Evolutionary conservation across 73 alveolate genomes (phyloP), one percentile per base, ranked within the genome.

Genomic region (Blepharisma stoltei): DNA sequence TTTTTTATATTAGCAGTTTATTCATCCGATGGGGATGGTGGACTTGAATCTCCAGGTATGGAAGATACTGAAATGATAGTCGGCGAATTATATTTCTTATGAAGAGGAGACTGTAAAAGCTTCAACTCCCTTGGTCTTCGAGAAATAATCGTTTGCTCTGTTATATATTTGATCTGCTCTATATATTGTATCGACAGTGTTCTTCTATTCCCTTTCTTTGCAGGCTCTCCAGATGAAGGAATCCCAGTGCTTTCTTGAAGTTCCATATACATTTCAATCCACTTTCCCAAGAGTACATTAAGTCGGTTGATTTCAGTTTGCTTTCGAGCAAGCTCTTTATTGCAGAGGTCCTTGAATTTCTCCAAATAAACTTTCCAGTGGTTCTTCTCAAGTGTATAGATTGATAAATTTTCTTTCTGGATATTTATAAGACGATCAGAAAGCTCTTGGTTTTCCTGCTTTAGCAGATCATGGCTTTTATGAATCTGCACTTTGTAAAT

Each of bases 341-440:
- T 71, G 69, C 75, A 71, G 55, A 67, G 47, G 37, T 81, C 88
- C 49, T 75, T 81, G 25, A 75, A 66, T 55, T 73, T 48, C 8
- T 81, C 80, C 8, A 81, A 55, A 53, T 80, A 80, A 38, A n/a
- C 54, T 54, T 75, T 81, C 88, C 88, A 81, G 23, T 53, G 23
- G 7, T 55, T 37, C 7, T 54, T 60, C 44, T 81, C 88, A 7
- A 67, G 75, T 20, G 73, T 18, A 25, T 60, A 25, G 2, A 60
- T 25, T 9, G 14, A 8, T 11, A 60, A 20, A 5, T 60, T n/a
- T 25, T 60, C 73, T 60, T 25, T 25, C 23, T 60, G 73, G 23
- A 60, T 14, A 18, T n/a, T 18, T 14, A 2, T 5, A 0, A 8
- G 14, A 0, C 23, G 46, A 1, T 0, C 23, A 9, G 49, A 25